Percentiles rank a stretch among this genome's conserved stretches.
phyloP scores from a whole-genome alignment of 2,329 filamentous ascomycete genomes.

The Apiospora marii region DNA sequence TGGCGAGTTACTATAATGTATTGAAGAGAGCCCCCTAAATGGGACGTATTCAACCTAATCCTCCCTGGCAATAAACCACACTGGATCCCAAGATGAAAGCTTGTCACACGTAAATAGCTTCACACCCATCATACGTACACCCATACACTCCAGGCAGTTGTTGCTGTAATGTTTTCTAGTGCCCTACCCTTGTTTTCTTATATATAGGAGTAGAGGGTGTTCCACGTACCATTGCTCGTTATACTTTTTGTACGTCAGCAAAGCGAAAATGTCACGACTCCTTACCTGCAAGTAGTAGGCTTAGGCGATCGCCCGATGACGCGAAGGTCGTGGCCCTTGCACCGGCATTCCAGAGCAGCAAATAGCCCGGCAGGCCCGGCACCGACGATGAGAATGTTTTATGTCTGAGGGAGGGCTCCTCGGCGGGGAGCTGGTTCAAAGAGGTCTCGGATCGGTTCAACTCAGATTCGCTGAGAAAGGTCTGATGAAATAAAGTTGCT shows the following conservation, averaged over 20 bases:
- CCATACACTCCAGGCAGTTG: no score
- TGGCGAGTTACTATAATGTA: no score
- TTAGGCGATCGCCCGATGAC: slow-evolving; percentile 12
- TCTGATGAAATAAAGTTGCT: not conserved
- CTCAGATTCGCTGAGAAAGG: not conserved
- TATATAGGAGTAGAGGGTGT: not conserved
- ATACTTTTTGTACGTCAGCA: no score
- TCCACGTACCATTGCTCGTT: not conserved
- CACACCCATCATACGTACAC: no score
- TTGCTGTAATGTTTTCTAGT: no score
- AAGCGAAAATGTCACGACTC: not conserved
- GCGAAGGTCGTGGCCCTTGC: slow-evolving; percentile 21
- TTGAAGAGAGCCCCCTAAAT: no score
- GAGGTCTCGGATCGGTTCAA: not conserved
- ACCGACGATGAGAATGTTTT: slow-evolving; percentile 24
- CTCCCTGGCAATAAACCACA: no score
- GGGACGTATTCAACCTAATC: no score
- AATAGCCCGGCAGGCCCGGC: slow-evolving; percentile 15
- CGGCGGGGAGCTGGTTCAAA: not conserved
- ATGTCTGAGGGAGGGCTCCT: slow-evolving; percentile 6
- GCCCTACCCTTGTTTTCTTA: no score
- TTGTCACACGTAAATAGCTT: no score
- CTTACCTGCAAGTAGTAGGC: not conserved
- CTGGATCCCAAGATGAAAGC: no score
- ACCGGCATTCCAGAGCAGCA: slow-evolving; percentile 17